phyloP scores from a whole-genome alignment of 2,329 filamentous ascomycete species.

The Botryosphaeria agaves region DNA sequence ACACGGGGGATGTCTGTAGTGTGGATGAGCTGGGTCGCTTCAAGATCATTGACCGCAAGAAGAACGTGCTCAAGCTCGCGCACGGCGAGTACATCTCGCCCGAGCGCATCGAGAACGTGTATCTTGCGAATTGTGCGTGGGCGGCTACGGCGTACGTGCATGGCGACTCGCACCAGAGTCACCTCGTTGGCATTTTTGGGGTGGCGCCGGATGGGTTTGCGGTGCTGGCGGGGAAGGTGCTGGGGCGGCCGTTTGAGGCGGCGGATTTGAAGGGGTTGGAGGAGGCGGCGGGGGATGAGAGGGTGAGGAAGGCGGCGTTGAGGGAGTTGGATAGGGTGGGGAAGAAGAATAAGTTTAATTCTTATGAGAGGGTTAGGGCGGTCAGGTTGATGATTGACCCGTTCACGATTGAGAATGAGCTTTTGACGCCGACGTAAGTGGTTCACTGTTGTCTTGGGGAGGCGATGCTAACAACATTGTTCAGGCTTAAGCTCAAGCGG shows the following conservation, averaged over 20 bases:
- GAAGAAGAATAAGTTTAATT: conserved; percentile 76
- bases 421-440: conserved; percentile 74
- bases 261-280: conserved; percentile 51
- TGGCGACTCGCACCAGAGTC: conserved; percentile 68
- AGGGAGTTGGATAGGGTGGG: conserved; percentile 65
- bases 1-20: conserved; percentile 78
- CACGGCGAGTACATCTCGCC: conserved; percentile 98
- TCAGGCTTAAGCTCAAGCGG: conserved; percentile 53
- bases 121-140: conserved; percentile 63
- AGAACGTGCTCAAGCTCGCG: conserved; percentile 97
- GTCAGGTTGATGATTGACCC: conserved; percentile 67
- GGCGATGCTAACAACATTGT: not conserved
- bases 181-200: conserved; percentile 73
- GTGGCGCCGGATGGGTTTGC: conserved; percentile 75
- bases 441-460: not conserved
- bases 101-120: conserved; percentile 92
- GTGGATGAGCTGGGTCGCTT: conserved; percentile 77
- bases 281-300: conserved; percentile 47
- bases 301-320: conserved; percentile 57
- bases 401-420: conserved; percentile 83
- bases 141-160: conserved; percentile 76
- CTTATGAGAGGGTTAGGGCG: conserved; percentile 68
- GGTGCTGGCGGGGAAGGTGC: conserved; percentile 57
- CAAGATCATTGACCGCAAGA: conserved; percentile 87
- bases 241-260: conserved; percentile 47